Conservation (phyloP, 495 filamentous ascomycete genomes). For the Tuber brumale region DNA sequence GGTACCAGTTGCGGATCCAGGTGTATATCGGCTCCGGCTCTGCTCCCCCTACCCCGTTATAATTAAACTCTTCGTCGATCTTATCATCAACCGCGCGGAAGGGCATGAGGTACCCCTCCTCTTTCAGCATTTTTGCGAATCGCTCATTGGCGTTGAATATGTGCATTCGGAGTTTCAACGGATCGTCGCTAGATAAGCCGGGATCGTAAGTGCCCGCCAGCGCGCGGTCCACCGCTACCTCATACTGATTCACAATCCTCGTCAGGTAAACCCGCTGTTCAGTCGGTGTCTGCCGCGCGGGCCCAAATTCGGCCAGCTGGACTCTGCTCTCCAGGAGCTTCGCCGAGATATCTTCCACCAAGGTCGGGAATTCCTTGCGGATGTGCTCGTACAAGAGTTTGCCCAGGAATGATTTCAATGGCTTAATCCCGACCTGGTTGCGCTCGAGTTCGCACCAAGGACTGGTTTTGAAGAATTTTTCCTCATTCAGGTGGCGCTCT, state of each 20-base stretch:
- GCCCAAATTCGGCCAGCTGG: slow-evolving; percentile 40
- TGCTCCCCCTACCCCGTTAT: not conserved
- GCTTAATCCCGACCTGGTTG: slow-evolving; percentile 40
- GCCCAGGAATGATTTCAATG: slow-evolving; percentile 27
- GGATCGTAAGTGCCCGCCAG: slow-evolving; percentile 39
- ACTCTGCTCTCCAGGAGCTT: slow-evolving; percentile 19
- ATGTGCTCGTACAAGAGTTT: slow-evolving; percentile 40
- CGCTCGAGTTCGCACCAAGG: slow-evolving; percentile 44
- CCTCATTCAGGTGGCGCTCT: slow-evolving; percentile 44
- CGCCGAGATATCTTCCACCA: slow-evolving; percentile 41
- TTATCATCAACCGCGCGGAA: slow-evolving; percentile 23
- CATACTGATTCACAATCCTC: slow-evolving; percentile 41
- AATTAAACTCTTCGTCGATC: slow-evolving; percentile 6
- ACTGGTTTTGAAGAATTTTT: slow-evolving; percentile 44
- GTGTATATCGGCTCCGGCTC: slow-evolving; percentile 28
- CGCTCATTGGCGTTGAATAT: slow-evolving; percentile 29
- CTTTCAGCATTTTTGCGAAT: slow-evolving; percentile 14
- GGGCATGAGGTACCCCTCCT: slow-evolving; percentile 29
- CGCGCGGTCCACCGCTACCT: slow-evolving; percentile 35
- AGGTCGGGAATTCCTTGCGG: slow-evolving; percentile 39
- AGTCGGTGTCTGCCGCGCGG: slow-evolving; percentile 36
- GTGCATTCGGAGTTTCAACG: slow-evolving; percentile 36
- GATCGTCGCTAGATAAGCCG: slow-evolving; percentile 8
- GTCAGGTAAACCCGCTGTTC: slow-evolving; percentile 44
- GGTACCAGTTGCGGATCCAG: slow-evolving; percentile 44